Evolutionary conservation across 805 yeast species (phyloP).

Genomic region (Yamadazyma endophytica): DNA sequence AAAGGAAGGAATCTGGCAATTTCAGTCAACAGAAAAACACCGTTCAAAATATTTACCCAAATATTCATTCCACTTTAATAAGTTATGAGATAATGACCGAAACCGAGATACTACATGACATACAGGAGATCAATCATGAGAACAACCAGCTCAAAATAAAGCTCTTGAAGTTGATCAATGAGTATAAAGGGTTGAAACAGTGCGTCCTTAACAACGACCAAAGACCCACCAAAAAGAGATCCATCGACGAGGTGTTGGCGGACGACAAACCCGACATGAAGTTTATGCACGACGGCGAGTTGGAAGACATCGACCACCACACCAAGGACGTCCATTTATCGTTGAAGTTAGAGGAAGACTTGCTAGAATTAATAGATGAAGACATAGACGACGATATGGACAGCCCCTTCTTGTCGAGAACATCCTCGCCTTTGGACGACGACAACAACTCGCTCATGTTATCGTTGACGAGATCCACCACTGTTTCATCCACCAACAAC

Average conservation of each 20-base stretch:
- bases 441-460: conserved; percentile 33
- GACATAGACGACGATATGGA: conserved; percentile 16
- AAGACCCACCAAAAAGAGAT: conserved; percentile 1
- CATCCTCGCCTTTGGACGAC: conserved; percentile 33
- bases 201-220: conserved; percentile 15
- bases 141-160: conserved; percentile 31
- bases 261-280: background rate
- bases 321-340: background rate
- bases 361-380: conserved; percentile 9
- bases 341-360: background rate
- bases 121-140: conserved; percentile 22
- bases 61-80: no score
- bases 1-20: no score
- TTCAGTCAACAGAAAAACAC: no score
- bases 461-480: conserved; percentile 37
- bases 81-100: no score
- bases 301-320: background rate
- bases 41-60: no score
- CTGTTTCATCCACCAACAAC: conserved; percentile 29
- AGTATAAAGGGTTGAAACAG: conserved; percentile 33
- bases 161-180: conserved; percentile 34
- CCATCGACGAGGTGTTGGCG: background rate
- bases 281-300: background rate
- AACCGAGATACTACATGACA: no score
- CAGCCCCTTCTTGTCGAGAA: conserved; percentile 30